Evolutionary conservation across 208 protist genomes (phyloP).

Genomic region (Acanthamoeba rhysodes): DNA sequence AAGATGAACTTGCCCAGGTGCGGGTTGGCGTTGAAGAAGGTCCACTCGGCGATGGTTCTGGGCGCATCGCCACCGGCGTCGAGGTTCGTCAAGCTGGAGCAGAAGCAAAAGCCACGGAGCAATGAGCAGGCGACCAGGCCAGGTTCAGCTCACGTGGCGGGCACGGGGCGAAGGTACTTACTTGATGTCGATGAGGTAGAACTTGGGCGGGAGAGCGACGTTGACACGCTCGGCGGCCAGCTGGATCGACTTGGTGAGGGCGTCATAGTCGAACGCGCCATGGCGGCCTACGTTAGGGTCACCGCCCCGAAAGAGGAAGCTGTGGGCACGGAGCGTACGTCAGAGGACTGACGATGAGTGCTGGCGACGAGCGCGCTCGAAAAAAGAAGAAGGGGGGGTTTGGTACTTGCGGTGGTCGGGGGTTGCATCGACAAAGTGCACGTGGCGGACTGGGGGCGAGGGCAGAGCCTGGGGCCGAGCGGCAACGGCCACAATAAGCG

Average conservation of each 20-base stretch:
- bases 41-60: conserved; percentile 20
- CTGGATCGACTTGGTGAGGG: background rate
- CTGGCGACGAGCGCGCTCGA: too few relatives aligned
- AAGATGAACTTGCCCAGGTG: conserved; percentile 43
- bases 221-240: background rate
- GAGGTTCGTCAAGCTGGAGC: conserved; percentile 33
- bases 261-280: conserved; percentile 27
- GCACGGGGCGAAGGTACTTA: background rate
- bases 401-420: background rate
- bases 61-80: background rate
- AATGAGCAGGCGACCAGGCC: background rate
- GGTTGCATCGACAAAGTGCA: background rate
- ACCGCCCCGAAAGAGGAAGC: conserved; percentile 25
- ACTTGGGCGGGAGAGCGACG: background rate
- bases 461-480: background rate
- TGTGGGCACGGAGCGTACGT: background rate
- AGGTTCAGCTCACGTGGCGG: too few relatives aligned
- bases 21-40: conserved; percentile 55
- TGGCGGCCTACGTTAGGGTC: background rate
- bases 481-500: background rate
- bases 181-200: conserved; percentile 65
- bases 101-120: background rate
- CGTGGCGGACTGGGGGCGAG: conserved; percentile 11
- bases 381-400: background rate
- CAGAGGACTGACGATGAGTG: too few relatives aligned